Base-by-base conservation (phyloP, 202 grass and related monocot species). In the Dendrocalamus latiflorus region DNA sequence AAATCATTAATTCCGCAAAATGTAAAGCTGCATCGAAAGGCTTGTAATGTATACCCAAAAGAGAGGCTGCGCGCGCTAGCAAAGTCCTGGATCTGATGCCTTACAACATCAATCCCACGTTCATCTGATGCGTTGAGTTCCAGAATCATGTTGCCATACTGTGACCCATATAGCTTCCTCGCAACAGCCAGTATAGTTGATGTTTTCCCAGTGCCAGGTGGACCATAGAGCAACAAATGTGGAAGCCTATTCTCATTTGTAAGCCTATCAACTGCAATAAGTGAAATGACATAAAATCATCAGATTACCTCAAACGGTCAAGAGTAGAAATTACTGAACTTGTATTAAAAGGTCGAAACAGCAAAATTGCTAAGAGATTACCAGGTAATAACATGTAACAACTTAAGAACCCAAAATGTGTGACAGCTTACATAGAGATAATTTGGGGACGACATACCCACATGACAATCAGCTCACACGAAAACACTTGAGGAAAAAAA, bases 141-240 rank as follows among this genome's bases (percentile, higher is more conserved):
- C 66, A 98, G 83, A 73, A 98, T 98, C 93, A 98, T 98, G 81
- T 98, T 95, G 14, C 89, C 55, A 73, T 98, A 98, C 85, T 98
- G 91, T 50, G 87, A 57, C 5, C 96, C 96, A 49, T 95, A 98
- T 42, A 98, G 81, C 67, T 98, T 98, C 85, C 96, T 89, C 1
- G 93, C 96, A 24, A 98, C 96, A 51, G 95, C 95, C 34, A 98
- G 68, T 62, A 98, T 95, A 2, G 93, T 98, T 2, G 95, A 98
- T 65, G 95, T 98, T 74, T 98, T 98, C 55, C 93, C 89, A 9
- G 93, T 95, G 41, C 95, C 95, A 56, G 93, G 93, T 34, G 93
- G 95, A 22, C 93, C 93, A 6, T 98, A 98, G 11, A 95, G 85
- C 64, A 98, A 87, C 89, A 98, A 65, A 86, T 95, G 93, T 3